phyloP scores from a whole-genome alignment of 495 filamentous ascomycete genomes.

The Pyronema domesticum region DNA sequence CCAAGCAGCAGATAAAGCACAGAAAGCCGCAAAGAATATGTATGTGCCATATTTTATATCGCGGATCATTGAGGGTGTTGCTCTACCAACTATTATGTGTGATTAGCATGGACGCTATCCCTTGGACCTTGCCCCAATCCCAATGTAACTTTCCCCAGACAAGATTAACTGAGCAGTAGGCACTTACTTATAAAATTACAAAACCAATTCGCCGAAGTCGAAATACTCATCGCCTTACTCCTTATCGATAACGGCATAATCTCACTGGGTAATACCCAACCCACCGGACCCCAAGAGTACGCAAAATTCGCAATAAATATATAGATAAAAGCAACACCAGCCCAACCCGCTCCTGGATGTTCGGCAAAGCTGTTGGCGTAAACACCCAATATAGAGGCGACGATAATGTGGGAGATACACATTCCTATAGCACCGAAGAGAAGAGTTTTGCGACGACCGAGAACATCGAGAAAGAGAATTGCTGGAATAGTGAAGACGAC shows the following conservation, averaged over 20 bases:
- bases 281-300: constrained; percentile 32
- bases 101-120: constrained; percentile 37
- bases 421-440: constrained; percentile 33
- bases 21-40: constrained; percentile 58
- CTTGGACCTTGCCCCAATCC: not conserved
- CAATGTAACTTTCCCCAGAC: not conserved
- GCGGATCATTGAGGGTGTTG: constrained; percentile 58
- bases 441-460: constrained; percentile 24
- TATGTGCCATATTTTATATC: constrained; percentile 60
- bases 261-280: constrained; percentile 37
- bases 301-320: constrained; percentile 69
- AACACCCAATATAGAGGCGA: constrained; percentile 52
- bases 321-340: constrained; percentile 62
- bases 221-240: constrained; percentile 16
- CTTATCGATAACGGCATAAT: not conserved
- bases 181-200: constrained; percentile 28
- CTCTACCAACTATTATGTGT: constrained; percentile 54
- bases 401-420: constrained; percentile 40
- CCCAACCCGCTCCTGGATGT: constrained; percentile 55
- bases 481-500: constrained; percentile 49
- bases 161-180: not conserved
- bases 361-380: constrained; percentile 39
- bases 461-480: constrained; percentile 38
- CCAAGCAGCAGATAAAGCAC: constrained; percentile 43
- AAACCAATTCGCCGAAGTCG: constrained; percentile 31